These are phyloP conservation scores for Fraxinus quadrangulata DNA, from an alignment of 257 asterid genomes.

Conservation along the genomic window DNA sequence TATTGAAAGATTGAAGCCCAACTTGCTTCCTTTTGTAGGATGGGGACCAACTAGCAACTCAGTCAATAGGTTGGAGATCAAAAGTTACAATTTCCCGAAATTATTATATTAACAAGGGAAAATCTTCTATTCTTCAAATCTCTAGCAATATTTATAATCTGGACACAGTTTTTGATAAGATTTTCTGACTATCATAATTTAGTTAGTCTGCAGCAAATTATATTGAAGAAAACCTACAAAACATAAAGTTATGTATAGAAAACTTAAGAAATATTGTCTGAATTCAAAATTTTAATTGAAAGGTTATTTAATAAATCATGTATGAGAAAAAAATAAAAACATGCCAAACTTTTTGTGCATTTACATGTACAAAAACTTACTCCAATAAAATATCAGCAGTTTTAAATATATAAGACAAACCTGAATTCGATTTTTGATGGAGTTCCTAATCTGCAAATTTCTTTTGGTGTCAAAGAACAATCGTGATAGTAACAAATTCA, in stretches of 20 bases:
- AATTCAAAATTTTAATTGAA: constrained; percentile 17
- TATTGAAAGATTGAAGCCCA: not conserved
- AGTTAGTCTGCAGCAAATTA: constrained; percentile 4
- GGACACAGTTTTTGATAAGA: constrained; percentile 8
- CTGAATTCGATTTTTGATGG: constrained; percentile 72
- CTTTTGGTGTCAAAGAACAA: constrained; percentile 87
- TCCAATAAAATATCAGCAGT: not conserved
- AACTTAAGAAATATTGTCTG: constrained; percentile 13
- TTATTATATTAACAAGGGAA: not conserved
- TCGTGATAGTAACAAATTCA: constrained; percentile 73
- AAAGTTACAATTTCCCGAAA: not conserved
- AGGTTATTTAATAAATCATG: not conserved
- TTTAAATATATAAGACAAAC: constrained; percentile 39
- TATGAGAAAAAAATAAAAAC: constrained; percentile 4
- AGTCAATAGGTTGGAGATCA: not conserved
- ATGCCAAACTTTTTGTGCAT: not conserved
- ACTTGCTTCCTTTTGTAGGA: not conserved
- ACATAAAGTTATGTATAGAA: constrained; percentile 8
- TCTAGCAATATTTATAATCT: not conserved
- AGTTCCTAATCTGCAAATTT: constrained; percentile 50
- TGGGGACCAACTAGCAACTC: not conserved
- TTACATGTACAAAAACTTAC: constrained; percentile 11
- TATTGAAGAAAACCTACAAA: constrained; percentile 2
- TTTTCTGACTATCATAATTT: not conserved
- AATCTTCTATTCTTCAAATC: not conserved